Base-by-base conservation (phyloP, 2,329 filamentous ascomycete species). In the Pestalotiopsis sp. region DNA sequence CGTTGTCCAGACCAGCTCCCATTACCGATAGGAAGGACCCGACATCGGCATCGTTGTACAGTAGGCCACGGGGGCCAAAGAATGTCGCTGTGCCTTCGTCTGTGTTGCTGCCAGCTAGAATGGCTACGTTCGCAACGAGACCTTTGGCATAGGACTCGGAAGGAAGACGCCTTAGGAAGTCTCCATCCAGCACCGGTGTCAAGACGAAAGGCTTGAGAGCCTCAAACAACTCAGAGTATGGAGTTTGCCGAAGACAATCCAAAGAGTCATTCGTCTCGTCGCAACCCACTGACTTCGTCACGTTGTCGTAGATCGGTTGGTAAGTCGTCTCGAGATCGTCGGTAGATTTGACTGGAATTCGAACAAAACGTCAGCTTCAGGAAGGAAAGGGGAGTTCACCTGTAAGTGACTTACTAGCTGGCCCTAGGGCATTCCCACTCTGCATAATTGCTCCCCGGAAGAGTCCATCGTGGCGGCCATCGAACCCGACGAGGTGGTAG, bases 371-470 rank as follows among this genome's bases (percentile, higher is more conserved):
- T 14, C 56, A 59, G 26, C 56, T 14, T 11, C 26, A 14, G 17
- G 1, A 1, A n/a, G 14, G 4, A 26, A 24, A 24, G 56, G 17
- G 3, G 20, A 14, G 7, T n/a, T 14, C 17, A 35, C 6, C 30
- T 35, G 30, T 2, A 3, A 10, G 20, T 6, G 22, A n/a, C 59
- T 62, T 20, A 62, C 59, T 17, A 35, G 22, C 14, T 24, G 30
- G 22, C 6, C 24, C 59, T 20, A 64, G 26, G 24, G 61, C 61
- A 3, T 22, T 22, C 9, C 61, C 61, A 30, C 38, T 48, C n/a
- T 48, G 14, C 61, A 64, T 64, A 20, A 64, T 64, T 10, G 61
- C 61, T 35, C n/a, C 61, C 22, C 61, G 61, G 20, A 64, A 64
- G 10, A 64, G 30, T 22, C 61, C 61, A 4, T 38, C 61, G 14